Percentiles rank a stretch among this genome's conserved stretches.
Evolutionary conservation across 352 stramenopile species (phyloP).

Genomic region (Thalassiosira exigua): DNA sequence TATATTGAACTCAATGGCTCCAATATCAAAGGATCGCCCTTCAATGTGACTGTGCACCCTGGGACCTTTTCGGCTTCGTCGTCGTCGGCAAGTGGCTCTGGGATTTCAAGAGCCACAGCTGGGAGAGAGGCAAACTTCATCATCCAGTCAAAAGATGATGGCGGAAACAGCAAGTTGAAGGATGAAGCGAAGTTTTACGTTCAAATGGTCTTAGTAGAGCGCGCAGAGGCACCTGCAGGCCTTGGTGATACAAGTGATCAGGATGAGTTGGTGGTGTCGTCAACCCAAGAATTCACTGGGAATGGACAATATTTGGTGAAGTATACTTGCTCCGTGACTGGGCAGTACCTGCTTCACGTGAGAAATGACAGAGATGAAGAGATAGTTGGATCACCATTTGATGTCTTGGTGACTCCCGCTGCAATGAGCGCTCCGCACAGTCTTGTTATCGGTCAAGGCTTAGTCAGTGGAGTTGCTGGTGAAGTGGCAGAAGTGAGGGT

Average conservation of each 20-base stretch:
- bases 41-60: constrained; percentile 32
- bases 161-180: constrained; percentile 39
- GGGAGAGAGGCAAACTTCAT: constrained; percentile 41
- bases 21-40: constrained; percentile 42
- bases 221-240: background rate
- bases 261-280: constrained; percentile 6
- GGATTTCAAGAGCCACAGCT: constrained; percentile 26
- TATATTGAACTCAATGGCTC: constrained; percentile 47
- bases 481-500: constrained; percentile 23
- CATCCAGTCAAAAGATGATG: constrained; percentile 50
- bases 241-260: constrained; percentile 1
- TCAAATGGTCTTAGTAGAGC: constrained; percentile 20
- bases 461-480: constrained; percentile 21
- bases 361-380: constrained; percentile 8
- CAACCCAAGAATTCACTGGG: constrained; percentile 16
- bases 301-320: constrained; percentile 35
- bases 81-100: constrained; percentile 44
- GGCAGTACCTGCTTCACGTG: constrained; percentile 38
- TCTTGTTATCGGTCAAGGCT: constrained; percentile 30
- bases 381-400: constrained; percentile 46
- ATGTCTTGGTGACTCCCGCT: constrained; percentile 28
- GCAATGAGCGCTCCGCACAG: constrained; percentile 29
- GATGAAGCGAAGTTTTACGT: constrained; percentile 47
- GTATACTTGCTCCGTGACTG: constrained; percentile 35
- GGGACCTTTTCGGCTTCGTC: constrained; percentile 24